Evolutionary conservation across 352 stramenopile species (phyloP).

Genomic region (Bremia lactucae): DNA sequence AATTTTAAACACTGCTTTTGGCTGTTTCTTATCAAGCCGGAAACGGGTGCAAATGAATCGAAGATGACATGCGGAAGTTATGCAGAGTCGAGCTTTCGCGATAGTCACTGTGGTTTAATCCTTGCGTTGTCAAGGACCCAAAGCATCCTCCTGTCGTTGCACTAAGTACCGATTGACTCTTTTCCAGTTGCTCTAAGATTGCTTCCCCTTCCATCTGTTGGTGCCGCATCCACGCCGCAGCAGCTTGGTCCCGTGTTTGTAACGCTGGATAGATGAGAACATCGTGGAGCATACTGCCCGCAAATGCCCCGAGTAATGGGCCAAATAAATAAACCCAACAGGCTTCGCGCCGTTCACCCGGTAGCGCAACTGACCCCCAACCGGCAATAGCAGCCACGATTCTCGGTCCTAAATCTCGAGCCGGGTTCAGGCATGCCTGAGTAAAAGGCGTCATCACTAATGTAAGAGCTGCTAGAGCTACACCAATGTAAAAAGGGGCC

Average conservation of each 20-base stretch:
- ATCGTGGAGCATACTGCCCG: constrained; percentile 47
- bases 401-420: constrained; percentile 61
- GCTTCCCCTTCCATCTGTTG: constrained; percentile 23
- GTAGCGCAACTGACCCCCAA: constrained; percentile 34
- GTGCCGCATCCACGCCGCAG: constrained; percentile 15
- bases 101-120: constrained; percentile 25
- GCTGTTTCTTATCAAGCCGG: constrained; percentile 1
- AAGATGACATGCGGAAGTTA: constrained; percentile 24
- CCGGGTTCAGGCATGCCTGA: constrained; percentile 65
- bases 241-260: constrained; percentile 17
- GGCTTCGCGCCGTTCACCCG: constrained; percentile 27
- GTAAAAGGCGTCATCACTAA: constrained; percentile 49
- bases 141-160: constrained; percentile 8
- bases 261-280: constrained; percentile 22
- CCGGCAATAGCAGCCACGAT: constrained; percentile 50
- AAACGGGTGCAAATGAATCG: constrained; percentile 9
- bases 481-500: constrained; percentile 42
- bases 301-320: constrained; percentile 38
- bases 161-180: constrained; percentile 19
- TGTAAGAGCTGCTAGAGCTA: constrained; percentile 37
- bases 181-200: constrained; percentile 24
- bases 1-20: background rate
- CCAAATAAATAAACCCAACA: constrained; percentile 66
- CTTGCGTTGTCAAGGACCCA: constrained; percentile 7
- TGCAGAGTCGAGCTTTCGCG: constrained; percentile 25